phyloP scores from a whole-genome alignment of 2,329 filamentous ascomycete species.

The Alternaria viburni region DNA sequence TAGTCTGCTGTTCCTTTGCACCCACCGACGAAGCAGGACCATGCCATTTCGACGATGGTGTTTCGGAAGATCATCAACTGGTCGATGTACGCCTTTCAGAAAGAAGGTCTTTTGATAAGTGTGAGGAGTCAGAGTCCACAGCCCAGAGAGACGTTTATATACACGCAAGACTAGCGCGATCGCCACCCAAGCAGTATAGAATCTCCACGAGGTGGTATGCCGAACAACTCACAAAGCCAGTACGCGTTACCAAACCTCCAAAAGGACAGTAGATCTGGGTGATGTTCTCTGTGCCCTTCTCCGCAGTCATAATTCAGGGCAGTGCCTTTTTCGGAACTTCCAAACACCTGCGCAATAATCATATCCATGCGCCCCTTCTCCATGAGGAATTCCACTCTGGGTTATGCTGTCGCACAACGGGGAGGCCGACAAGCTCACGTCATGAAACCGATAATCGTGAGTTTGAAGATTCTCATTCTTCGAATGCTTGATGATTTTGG shows the following conservation, averaged over 20 bases:
- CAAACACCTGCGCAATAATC: too few species aligned
- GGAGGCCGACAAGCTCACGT: neutral
- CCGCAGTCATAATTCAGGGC: too few species aligned
- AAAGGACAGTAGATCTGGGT: too few species aligned
- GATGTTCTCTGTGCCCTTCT: neutral
- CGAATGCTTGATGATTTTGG: neutral
- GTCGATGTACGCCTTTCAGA: too few species aligned
- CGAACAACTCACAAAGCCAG: neutral
- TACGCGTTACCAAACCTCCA: too few species aligned
- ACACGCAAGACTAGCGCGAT: neutral
- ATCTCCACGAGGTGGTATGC: rapidly evolving
- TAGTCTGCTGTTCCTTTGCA: neutral
- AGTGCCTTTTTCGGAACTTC: neutral
- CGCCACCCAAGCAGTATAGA: neutral
- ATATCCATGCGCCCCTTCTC: neutral
- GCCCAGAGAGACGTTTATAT: rapidly evolving
- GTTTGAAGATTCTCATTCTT: too few species aligned
- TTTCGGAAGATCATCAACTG: too few species aligned
- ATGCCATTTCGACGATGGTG: too few species aligned
- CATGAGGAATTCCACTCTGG: too few species aligned
- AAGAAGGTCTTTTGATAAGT: neutral
- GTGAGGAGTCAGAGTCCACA: neutral
- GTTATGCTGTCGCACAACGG: neutral
- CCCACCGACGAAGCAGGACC: neutral
- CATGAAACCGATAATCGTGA: rapidly evolving